These are phyloP conservation scores for Phytophthora multivora DNA, from an alignment of 352 stramenopile species.

Conservation along the genomic window DNA sequence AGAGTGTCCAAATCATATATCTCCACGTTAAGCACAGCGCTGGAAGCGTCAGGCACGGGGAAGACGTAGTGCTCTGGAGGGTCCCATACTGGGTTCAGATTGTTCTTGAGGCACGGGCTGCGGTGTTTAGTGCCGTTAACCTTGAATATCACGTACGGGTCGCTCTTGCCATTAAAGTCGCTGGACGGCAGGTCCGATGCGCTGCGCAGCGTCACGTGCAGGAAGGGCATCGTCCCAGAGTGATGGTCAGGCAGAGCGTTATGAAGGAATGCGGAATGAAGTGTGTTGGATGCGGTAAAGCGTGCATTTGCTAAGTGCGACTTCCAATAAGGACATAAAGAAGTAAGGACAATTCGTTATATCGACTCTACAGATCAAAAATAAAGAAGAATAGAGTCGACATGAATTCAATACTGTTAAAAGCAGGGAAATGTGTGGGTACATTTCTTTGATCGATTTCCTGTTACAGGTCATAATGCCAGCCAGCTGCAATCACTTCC, in stretches of 20 bases:
- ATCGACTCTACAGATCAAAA: neutral
- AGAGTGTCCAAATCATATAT: slow-evolving; percentile 75
- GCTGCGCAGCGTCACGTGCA: slow-evolving; percentile 54
- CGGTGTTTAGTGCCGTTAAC: slow-evolving; percentile 55
- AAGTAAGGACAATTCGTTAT: neutral
- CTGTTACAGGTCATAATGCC: no score
- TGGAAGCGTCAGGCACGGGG: slow-evolving; percentile 43
- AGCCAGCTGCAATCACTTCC: no score
- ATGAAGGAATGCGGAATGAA: slow-evolving; percentile 22
- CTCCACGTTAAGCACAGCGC: slow-evolving; percentile 52
- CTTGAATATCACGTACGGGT: slow-evolving; percentile 74
- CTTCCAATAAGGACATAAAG: neutral
- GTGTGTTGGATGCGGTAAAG: neutral
- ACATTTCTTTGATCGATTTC: slow-evolving; percentile 3
- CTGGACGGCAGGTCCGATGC: slow-evolving; percentile 61
- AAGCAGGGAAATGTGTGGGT: slow-evolving; percentile 6
- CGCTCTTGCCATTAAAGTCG: slow-evolving; percentile 72
- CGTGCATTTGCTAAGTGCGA: slow-evolving; percentile 1
- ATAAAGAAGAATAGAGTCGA: neutral
- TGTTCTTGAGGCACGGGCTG: slow-evolving; percentile 64
- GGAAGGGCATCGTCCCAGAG: slow-evolving; percentile 43
- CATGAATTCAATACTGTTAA: neutral
- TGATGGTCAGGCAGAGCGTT: neutral
- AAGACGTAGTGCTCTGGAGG: slow-evolving; percentile 71
- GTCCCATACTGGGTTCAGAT: slow-evolving; percentile 69